Conservation (phyloP, 2,329 filamentous ascomycete species). For the Fusarium sp. region DNA sequence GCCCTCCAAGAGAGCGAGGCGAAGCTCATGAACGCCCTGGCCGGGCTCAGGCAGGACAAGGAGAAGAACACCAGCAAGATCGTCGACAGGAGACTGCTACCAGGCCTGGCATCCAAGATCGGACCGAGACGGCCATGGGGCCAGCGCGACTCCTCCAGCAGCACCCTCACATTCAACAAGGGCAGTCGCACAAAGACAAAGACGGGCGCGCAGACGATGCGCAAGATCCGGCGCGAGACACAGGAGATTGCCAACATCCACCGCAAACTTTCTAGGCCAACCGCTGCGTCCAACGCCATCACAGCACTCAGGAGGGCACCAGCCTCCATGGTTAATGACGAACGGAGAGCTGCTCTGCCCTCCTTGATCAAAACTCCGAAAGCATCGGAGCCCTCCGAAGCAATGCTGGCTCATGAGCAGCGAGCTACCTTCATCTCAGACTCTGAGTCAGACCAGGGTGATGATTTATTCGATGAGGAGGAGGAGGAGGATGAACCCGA, state of each 20-base stretch:
- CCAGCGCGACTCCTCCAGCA: constrained; percentile 43
- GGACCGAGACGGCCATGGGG: constrained; percentile 43
- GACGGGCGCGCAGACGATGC: constrained; percentile 64
- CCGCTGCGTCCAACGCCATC: constrained; percentile 44
- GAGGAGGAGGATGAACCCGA: constrained; percentile 25
- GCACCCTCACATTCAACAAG: constrained; percentile 55
- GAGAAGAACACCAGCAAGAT: constrained; percentile 67
- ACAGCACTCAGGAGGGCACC: constrained; percentile 62
- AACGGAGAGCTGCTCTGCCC: constrained; percentile 57
- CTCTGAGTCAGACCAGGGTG: constrained; percentile 45
- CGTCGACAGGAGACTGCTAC: constrained; percentile 61
- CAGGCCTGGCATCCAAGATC: constrained; percentile 51
- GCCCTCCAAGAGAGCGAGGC: constrained; percentile 70
- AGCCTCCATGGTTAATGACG: constrained; percentile 63
- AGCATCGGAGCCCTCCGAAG: constrained; percentile 30
- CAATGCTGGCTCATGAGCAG: constrained; percentile 46
- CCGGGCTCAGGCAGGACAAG: constrained; percentile 67
- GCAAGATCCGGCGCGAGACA: constrained; percentile 66
- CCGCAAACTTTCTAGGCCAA: constrained; percentile 53
- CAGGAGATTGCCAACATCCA: constrained; percentile 62
- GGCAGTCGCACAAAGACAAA: constrained; percentile 64
- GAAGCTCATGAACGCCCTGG: constrained; percentile 66
- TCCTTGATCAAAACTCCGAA: constrained; percentile 41
- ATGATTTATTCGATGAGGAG: constrained; percentile 40
- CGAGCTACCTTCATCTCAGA: constrained; percentile 55